Evolutionary conservation across 345 rosid species (phyloP), one percentile per base, ranked within the genome.

Genomic region (Gossypium thurberi): DNA sequence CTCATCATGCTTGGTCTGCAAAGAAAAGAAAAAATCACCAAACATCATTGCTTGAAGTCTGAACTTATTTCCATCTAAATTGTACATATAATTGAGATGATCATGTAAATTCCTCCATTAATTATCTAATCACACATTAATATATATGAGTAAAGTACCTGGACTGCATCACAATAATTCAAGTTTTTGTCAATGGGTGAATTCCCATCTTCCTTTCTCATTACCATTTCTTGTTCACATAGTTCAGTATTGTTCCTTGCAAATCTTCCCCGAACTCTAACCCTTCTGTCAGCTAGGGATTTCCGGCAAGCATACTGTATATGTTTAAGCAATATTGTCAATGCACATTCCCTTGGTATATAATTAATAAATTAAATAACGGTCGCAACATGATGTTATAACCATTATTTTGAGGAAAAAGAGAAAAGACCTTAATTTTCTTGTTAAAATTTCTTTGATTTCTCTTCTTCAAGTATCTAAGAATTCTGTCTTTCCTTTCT

Each of bases 401-500:
- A 33, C 40, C 40, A 33, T 33, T 5, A 5, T 33, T 51, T 6
- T n/a, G 0, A 51, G 11, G 20, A 53, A 53, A 53, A n/a, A 53
- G 21, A 53, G 10, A 57, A 21, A 4, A n/a, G 11, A 93, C 98
- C 95, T 93, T 90, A 75, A 93, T 93, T 37, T 97, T 93, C 82
- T 93, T 93, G 76, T 90, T 93, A 69, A 93, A 91, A 82, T 93
- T 93, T 76, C 98, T 88, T 78, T 86, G 92, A 80, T 90, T 93
- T 88, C 90, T 88, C 83, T 93, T 93, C 87, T 90, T 91, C 82
- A 91, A 70, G 70, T 90, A 93, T 79, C 92, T 83, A 21, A 87
- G 85, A 81, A 93, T 93, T 82, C 92, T 86, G n/a, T 87, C 92
- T 80, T 88, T 90, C 77, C 98, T 88, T 78, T 93, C 97, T 78